Evolutionary conservation across 2,329 filamentous ascomycete species (phyloP), one percentile per base, ranked within the genome.

Genomic region (Talaromyces verruculosus): DNA sequence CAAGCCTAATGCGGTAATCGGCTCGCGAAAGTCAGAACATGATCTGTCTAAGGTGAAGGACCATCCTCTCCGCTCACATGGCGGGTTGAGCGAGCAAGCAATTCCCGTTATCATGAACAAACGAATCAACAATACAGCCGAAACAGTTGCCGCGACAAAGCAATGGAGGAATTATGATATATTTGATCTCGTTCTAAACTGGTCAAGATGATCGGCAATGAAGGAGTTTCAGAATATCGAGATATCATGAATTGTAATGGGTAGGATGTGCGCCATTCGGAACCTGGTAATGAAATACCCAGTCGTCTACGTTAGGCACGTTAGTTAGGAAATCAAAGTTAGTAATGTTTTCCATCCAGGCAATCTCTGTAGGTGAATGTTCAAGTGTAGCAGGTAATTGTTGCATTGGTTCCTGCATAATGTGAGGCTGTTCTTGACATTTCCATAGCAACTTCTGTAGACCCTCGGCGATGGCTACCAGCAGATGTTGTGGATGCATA

Each of bases 61-160:
- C 7, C 76, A 78, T 69, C 71, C 74, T 11, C 69, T 81, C 35
- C 74, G 79, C 17, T 81, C 79, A 1, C 79, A 81, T 64, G 79
- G 79, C 2, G 79, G 80, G 0, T 57, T 81, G 17, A 78, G 76
- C 2, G 79, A 81, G 67, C 77, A 79, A 67, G 66, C 71, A 2
- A 72, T 81, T 17, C 79, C 79, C 7, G 61, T 80, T 11, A 67
- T 80, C 4, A 72, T 74, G 66, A 78, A 77, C 5, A 72, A 70
- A 10, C 70, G 73, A 17, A 57, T 69, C 2, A 64, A 66, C 28
- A 60, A 69, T 13, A 33, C 11, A 19, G 65, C 57, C 22, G 15
- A 15, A 22, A 67, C n/a, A 59, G 55, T 19, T 39, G 60, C 28
- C 49, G 49, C 4, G 58, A 61, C 2, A 72, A 69, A 55, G 22